A percentile compares a stretch with the other conserved stretches of the same genome.
These are phyloP conservation scores for Chaetomium globosum DNA, from an alignment of 2,329 filamentous ascomycete species.

Conservation along the genomic window DNA sequence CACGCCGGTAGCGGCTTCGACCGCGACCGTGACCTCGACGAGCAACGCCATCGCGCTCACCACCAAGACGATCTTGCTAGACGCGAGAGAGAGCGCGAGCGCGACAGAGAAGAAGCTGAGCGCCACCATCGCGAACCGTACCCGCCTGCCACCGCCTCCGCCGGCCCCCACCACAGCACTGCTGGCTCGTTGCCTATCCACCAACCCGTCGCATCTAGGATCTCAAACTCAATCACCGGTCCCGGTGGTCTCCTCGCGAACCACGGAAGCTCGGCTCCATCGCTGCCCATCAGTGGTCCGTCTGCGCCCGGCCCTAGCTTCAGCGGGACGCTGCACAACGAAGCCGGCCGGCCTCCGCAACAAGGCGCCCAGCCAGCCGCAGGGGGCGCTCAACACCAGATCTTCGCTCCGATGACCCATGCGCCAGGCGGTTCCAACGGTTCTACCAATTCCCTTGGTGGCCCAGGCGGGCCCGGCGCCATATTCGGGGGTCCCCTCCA, in stretches of 20 bases:
- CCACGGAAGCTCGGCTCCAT: conserved; percentile 62
- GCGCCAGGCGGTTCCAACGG: conserved; percentile 54
- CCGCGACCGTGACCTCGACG: conserved; percentile 53
- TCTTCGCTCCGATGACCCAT: conserved; percentile 60
- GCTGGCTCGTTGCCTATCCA: conserved; percentile 88
- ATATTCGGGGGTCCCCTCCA: conserved; percentile 72
- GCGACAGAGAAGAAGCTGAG: conserved; percentile 38
- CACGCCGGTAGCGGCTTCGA: conserved; percentile 51
- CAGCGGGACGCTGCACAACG: conserved; percentile 58
- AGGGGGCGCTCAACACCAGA: conserved; percentile 55
- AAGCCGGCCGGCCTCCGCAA: conserved; percentile 55
- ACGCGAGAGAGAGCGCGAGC: conserved; percentile 33
- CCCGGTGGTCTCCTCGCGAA: conserved; percentile 84
- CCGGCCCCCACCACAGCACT: conserved; percentile 78
- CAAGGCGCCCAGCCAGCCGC: conserved; percentile 55
- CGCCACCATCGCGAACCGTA: conserved; percentile 61
- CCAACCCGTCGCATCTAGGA: conserved; percentile 84
- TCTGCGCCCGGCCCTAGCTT: conserved; percentile 55
- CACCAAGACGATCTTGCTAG: conserved; percentile 53
- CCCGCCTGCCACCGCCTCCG: conserved; percentile 61
- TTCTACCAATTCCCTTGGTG: conserved; percentile 57
- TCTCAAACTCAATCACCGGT: conserved; percentile 82
- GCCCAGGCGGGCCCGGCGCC: conserved; percentile 61
- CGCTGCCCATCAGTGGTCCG: conserved; percentile 57
- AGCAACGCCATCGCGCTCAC: conserved; percentile 50